These are phyloP conservation scores for Phytophthora pinifolia DNA, from an alignment of 352 stramenopile genomes.

Conservation along the genomic window DNA sequence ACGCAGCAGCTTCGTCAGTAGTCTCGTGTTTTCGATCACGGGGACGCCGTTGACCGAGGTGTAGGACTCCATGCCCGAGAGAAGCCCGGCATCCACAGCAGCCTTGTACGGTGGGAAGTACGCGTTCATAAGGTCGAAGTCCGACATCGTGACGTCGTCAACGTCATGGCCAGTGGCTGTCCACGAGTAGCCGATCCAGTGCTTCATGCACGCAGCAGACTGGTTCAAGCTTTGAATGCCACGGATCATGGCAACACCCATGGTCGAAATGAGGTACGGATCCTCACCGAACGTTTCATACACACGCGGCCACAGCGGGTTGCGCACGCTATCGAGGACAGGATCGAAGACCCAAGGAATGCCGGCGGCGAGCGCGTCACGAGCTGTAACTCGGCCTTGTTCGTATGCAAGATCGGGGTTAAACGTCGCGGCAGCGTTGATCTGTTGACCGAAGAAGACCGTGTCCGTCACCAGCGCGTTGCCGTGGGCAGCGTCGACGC, in stretches of 20 bases:
- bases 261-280: constrained; percentile 10
- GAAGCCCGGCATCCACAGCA: constrained; percentile 8
- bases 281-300: constrained; percentile 15
- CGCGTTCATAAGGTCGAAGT: constrained; percentile 12
- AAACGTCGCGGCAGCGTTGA: constrained; percentile 10
- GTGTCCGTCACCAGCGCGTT: constrained; percentile 56
- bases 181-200: constrained; percentile 11
- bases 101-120: constrained; percentile 15
- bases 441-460: constrained; percentile 27
- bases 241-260: constrained; percentile 9
- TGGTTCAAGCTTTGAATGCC: constrained; percentile 12
- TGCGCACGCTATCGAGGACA: constrained; percentile 12
- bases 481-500: constrained; percentile 55
- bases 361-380: constrained; percentile 5
- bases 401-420: constrained; percentile 10
- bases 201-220: constrained; percentile 11
- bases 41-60: constrained; percentile 13
- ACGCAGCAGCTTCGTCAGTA: constrained; percentile 8
- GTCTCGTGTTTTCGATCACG: constrained; percentile 12
- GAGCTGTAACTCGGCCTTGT: constrained; percentile 8
- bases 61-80: constrained; percentile 13
- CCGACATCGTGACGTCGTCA: constrained; percentile 7
- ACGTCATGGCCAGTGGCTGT: neutral
- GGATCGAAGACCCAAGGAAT: constrained; percentile 12
- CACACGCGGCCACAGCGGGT: constrained; percentile 11